These are phyloP conservation scores for Melanogaster broomeanus DNA, from an alignment of 768 basidiomycete species.

Conservation along the genomic window DNA sequence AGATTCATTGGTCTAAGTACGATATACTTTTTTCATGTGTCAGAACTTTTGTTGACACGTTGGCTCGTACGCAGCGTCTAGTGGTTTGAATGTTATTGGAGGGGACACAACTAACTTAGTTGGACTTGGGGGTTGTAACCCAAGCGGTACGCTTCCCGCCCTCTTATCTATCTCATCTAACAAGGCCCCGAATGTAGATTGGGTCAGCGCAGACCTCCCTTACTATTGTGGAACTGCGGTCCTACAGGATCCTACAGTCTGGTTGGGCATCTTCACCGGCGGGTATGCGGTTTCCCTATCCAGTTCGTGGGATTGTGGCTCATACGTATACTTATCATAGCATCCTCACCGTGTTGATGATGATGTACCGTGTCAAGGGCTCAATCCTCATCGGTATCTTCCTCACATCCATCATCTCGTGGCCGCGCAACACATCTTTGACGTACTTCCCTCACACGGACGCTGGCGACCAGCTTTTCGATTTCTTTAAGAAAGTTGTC, in stretches of 20 bases:
- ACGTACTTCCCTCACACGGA: conserved; percentile 79
- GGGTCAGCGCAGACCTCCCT: conserved; percentile 44
- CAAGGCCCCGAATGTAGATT: conserved; percentile 37
- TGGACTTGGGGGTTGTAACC: conserved; percentile 71
- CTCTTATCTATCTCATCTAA: conserved; percentile 10
- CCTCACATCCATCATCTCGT: conserved; percentile 82
- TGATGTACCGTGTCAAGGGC: conserved; percentile 85
- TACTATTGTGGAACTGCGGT: conserved; percentile 65
- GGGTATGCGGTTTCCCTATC: conserved; percentile 49
- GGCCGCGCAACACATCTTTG: conserved; percentile 81
- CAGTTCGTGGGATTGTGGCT: conserved; percentile 1
- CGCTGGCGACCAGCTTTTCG: conserved; percentile 70
- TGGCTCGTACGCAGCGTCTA: conserved; percentile 42
- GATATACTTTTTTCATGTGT: conserved; percentile 8
- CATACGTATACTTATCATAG: conserved; percentile 32
- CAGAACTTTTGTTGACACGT: background rate
- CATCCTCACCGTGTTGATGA: conserved; percentile 73
- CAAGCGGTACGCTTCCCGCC: conserved; percentile 39
- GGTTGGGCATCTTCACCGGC: conserved; percentile 86
- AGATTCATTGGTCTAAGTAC: conserved; percentile 77
- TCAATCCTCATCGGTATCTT: conserved; percentile 84
- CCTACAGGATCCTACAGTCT: conserved; percentile 75
- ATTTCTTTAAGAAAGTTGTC: conserved; percentile 85
- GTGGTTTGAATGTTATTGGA: conserved; percentile 75
- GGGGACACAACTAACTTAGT: conserved; percentile 72